Evolutionary conservation across 495 filamentous ascomycete genomes (phyloP), one percentile per base, ranked within the genome.

Genomic region (Penicillium coprophilum): DNA sequence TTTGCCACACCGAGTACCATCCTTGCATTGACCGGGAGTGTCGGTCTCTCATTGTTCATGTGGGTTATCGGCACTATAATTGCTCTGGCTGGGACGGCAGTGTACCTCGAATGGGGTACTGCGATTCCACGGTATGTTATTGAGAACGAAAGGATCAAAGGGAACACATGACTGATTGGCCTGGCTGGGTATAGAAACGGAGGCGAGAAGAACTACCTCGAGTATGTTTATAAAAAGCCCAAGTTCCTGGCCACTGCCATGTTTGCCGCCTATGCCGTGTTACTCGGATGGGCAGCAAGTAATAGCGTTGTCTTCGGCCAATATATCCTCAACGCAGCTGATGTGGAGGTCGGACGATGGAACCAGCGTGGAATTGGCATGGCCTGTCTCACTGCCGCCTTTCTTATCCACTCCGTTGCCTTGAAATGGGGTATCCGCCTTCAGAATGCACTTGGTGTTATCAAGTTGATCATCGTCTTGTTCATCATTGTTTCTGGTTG

Each of bases 161-260:
- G 38, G 28, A 31, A 40, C 6, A 17, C 24, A 24, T 24, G 19
- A 44, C 38, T 41, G 12, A 51, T 15, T 3, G 13, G 31, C 24
- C 44, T 49, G 19, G 1, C 27, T 46, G 13, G n/a, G n/a, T n/a
- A 1, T 46, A 72, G 70, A 47, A 86, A 82, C n/a, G 85, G 88
- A 23, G 87, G 87, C 21, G 79, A 84, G 48, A 90, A 90, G 68
- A 85, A 87, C 63, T 88, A 89, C 56, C 82, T 88, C 51, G 85
- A 90, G 68, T 82, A 80, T 39, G 80, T 88, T 41, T 87, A 77
- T 69, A 77, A 77, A 38, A 82, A 80, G 51, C 86, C 87, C 13
- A 81, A 79, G 59, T 87, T 86, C 72, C 70, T 89, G 1, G 82
- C 79, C n/a, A 86, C 84, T 0, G 82, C 77, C 56, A 78, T 87